These are phyloP conservation scores for Diaporthe destruens DNA, from an alignment of 2,329 filamentous ascomycete species.

Conservation along the genomic window DNA sequence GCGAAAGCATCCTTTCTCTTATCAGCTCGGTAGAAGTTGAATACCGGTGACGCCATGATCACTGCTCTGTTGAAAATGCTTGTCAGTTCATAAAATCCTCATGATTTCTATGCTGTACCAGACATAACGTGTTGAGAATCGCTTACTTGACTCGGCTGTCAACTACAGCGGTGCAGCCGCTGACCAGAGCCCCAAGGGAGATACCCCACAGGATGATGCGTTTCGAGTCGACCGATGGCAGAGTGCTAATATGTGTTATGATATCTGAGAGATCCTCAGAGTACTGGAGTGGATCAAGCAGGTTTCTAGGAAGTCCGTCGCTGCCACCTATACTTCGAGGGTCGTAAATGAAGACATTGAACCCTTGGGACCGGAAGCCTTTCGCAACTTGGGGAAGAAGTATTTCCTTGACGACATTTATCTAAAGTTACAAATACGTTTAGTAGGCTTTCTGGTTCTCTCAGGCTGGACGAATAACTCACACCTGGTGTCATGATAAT, in stretches of 20 bases:
- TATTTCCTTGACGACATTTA: conserved; percentile 19
- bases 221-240: neutral
- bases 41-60: conserved; percentile 1
- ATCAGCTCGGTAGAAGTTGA: neutral
- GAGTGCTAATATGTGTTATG: neutral
- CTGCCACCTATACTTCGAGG: neutral
- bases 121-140: neutral
- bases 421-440: neutral
- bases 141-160: neutral
- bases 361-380: neutral
- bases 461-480: neutral
- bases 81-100: neutral
- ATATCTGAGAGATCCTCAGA: conserved; percentile 21
- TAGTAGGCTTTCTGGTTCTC: fast-evolving
- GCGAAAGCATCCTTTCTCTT: neutral
- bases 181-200: neutral
- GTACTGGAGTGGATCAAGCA: neutral
- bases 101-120: neutral
- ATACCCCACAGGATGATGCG: conserved; percentile 14
- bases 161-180: neutral
- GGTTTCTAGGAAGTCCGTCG: neutral
- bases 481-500: conserved; percentile 20
- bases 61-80: neutral
- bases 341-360: conserved; percentile 11
- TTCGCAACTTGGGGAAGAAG: conserved; percentile 3